Conservation (phyloP, 208 protist species). For the Lotmaria passim region DNA sequence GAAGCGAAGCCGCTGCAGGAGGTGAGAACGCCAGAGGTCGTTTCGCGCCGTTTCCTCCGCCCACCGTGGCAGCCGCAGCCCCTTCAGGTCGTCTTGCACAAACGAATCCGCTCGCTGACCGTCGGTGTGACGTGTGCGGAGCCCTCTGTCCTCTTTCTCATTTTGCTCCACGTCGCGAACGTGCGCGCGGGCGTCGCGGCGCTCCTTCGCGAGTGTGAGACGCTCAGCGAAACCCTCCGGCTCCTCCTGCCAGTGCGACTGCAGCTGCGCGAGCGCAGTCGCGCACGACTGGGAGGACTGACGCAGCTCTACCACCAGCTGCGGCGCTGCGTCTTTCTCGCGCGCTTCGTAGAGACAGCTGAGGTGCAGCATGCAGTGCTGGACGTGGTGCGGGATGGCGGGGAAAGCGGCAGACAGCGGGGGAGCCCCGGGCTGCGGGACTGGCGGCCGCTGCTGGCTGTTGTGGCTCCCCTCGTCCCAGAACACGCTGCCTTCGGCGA, state of each 20-base stretch:
- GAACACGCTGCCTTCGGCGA: slow-evolving; percentile 52
- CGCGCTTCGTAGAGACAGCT: slow-evolving; percentile 24
- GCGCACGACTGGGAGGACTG: slow-evolving; percentile 32
- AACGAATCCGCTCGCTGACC: neutral
- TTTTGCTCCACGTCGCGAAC: slow-evolving; percentile 15
- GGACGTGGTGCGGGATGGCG: slow-evolving; percentile 20
- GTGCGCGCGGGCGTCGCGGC: slow-evolving; percentile 20
- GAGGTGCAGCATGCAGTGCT: slow-evolving; percentile 29
- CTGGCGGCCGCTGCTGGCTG: slow-evolving; percentile 31
- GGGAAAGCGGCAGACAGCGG: slow-evolving; percentile 6
- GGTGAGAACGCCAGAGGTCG: slow-evolving; percentile 11
- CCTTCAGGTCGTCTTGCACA: slow-evolving; percentile 14
- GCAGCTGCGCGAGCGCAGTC: slow-evolving; percentile 29
- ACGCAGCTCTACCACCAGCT: slow-evolving; percentile 25
- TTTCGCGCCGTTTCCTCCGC: slow-evolving; percentile 17
- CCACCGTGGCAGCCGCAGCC: slow-evolving; percentile 18
- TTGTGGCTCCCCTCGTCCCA: slow-evolving; percentile 63
- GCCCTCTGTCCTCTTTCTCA: slow-evolving; percentile 29
- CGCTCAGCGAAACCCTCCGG: slow-evolving; percentile 32
- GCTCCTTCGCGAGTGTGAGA: slow-evolving; percentile 7
- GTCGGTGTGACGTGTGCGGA: neutral
- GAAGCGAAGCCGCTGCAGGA: slow-evolving; percentile 33
- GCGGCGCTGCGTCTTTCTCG: neutral
- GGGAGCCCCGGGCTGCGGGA: neutral
- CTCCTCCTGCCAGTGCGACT: slow-evolving; percentile 31